Percentiles rank a stretch among this genome's conserved stretches.
These are phyloP conservation scores for Solanum arcanum DNA, from an alignment of 257 asterid genomes.

Conservation along the genomic window DNA sequence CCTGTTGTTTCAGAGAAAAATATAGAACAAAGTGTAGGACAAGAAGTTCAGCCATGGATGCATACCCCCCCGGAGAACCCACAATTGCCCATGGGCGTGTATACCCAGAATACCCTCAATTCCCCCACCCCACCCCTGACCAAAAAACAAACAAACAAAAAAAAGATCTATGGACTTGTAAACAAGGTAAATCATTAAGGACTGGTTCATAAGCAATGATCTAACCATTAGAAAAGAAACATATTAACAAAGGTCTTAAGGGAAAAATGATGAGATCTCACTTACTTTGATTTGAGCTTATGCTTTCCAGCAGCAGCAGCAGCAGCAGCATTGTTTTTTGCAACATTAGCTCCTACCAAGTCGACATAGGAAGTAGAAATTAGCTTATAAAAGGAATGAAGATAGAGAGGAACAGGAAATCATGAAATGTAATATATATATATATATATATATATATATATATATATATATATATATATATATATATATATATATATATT, in stretches of 20 bases:
- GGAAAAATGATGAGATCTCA: not conserved
- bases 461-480: not conserved
- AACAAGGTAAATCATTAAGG: not conserved
- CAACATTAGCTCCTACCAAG: slow-evolving; percentile 29
- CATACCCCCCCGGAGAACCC: not conserved
- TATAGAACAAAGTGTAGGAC: not conserved
- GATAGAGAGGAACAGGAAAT: not conserved
- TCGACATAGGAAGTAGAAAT: not conserved
- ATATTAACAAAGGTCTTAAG: not conserved
- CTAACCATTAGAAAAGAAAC: not conserved
- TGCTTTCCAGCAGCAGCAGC: slow-evolving; percentile 5
- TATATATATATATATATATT: not conserved
- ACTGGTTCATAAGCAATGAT: not conserved
- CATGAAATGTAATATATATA: not conserved
- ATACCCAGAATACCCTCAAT: not conserved
- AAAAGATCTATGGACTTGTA: not conserved
- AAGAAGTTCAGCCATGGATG: not conserved
- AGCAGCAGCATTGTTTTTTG: slow-evolving; percentile 8
- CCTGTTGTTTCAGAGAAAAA: not conserved
- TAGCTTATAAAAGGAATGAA: not conserved
- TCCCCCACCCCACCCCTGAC: not conserved
- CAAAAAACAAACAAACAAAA: not conserved
- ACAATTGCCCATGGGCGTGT: not conserved
- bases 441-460: not conserved
- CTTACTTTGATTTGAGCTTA: slow-evolving; percentile 40